phyloP scores from a whole-genome alignment of 2,329 filamentous ascomycete genomes.

The Xylariaceae sp. region DNA sequence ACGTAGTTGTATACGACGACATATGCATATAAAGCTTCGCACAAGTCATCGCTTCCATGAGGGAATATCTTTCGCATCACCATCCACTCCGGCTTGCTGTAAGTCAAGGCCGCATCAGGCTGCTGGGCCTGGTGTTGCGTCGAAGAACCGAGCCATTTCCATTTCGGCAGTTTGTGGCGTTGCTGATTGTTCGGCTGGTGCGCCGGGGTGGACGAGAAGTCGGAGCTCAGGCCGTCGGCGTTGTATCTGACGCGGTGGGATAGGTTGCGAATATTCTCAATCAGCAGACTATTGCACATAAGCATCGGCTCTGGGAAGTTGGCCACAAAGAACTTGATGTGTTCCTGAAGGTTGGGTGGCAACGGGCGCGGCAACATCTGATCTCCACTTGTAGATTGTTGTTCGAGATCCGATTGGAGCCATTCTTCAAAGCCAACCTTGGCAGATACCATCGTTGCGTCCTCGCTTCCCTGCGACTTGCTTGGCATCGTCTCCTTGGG shows the following conservation, averaged over 20 bases:
- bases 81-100: slow-evolving; percentile 37
- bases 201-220: slow-evolving; percentile 14
- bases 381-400: slow-evolving; percentile 22
- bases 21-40: slow-evolving; percentile 57
- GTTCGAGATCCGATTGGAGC: slow-evolving; percentile 26
- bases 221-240: slow-evolving; percentile 18
- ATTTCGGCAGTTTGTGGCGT: slow-evolving; percentile 19
- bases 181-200: slow-evolving; percentile 22
- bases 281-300: slow-evolving; percentile 49
- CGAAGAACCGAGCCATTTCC: slow-evolving; percentile 28
- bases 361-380: slow-evolving; percentile 43
- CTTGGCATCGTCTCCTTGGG: neutral
- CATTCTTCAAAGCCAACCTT: slow-evolving; percentile 26
- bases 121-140: slow-evolving; percentile 9
- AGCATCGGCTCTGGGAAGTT: slow-evolving; percentile 60
- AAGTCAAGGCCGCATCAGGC: neutral
- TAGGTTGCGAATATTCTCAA: slow-evolving; percentile 56
- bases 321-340: slow-evolving; percentile 48
- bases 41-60: slow-evolving; percentile 49
- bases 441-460: slow-evolving; percentile 7
- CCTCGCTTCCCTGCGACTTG: neutral
- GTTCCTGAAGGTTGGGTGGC: slow-evolving; percentile 51
- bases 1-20: slow-evolving; percentile 58
- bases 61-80: slow-evolving; percentile 51
- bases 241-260: slow-evolving; percentile 49